Percentiles rank a stretch among this genome's conserved stretches.
Conservation (phyloP, 257 asterid genomes). For the Ligustrum vulgare region DNA sequence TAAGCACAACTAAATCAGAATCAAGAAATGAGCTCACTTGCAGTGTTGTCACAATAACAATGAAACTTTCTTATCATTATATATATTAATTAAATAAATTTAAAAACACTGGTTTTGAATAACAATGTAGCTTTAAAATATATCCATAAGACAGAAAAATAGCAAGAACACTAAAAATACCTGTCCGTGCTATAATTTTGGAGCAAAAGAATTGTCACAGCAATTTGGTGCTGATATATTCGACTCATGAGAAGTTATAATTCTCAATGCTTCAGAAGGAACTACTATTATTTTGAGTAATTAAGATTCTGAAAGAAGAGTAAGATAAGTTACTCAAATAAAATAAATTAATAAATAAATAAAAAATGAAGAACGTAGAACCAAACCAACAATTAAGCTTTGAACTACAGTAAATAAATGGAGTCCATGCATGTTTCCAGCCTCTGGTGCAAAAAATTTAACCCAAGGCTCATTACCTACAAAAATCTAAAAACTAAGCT, state of each 20-base stretch:
- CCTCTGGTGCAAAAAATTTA: neutral
- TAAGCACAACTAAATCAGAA: too few relatives aligned
- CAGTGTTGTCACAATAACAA: too few relatives aligned
- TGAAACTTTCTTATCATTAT: too few relatives aligned
- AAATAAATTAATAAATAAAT: too few relatives aligned
- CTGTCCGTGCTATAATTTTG: conserved; percentile 55
- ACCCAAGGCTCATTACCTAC: neutral
- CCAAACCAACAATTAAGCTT: neutral
- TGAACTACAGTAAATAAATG: neutral
- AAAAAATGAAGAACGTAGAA: neutral
- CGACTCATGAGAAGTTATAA: conserved; percentile 42
- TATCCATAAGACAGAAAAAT: too few relatives aligned
- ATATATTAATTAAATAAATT: too few relatives aligned
- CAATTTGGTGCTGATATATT: neutral
- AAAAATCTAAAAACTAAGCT: too few relatives aligned
- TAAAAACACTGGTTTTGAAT: too few relatives aligned
- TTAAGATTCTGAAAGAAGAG: neutral
- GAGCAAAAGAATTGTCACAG: conserved; percentile 29
- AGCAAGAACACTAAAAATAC: conserved; percentile 27
- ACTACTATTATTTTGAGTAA: neutral
- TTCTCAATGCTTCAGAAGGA: conserved; percentile 23
- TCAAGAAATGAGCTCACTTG: too few relatives aligned
- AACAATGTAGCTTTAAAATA: too few relatives aligned
- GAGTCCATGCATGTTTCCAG: too few relatives aligned
- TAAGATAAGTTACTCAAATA: neutral